Evolutionary conservation across 192 early-diverging fungal genomes (phyloP).

Genomic region (Gryganskiella cystojenkinii): DNA sequence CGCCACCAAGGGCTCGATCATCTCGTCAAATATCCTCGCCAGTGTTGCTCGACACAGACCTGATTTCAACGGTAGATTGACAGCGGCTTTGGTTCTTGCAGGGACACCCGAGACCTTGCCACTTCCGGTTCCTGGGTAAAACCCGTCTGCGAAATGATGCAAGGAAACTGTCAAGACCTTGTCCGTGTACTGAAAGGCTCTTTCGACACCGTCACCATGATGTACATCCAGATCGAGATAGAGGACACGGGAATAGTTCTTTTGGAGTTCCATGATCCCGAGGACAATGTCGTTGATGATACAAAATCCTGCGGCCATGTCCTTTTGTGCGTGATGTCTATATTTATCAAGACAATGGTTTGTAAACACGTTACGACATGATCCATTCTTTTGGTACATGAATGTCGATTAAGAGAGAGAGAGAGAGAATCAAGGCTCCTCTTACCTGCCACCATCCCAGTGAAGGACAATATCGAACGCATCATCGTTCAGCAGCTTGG

Average conservation of each 20-base stretch:
- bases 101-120: conserved; percentile 3
- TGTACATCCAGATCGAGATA: conserved; percentile 93
- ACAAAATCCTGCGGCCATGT: conserved; percentile 89
- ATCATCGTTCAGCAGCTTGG: conserved; percentile 39
- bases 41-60: conserved; percentile 77
- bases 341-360: background rate
- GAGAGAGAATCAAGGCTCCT: background rate
- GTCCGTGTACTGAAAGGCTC: conserved; percentile 84
- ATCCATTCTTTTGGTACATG: background rate
- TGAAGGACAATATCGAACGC: conserved; percentile 68
- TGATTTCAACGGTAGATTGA: conserved; percentile 82
- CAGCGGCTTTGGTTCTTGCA: conserved; percentile 22
- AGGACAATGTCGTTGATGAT: conserved; percentile 93
- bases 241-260: conserved; percentile 73
- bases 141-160: conserved; percentile 84
- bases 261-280: conserved; percentile 82
- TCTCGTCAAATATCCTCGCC: conserved; percentile 67
- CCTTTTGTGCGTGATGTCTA: conserved; percentile 58
- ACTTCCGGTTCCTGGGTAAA: conserved; percentile 71
- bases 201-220: conserved; percentile 94
- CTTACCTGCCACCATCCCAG: conserved; percentile 92
- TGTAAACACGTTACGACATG: background rate
- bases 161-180: conserved; percentile 90
- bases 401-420: background rate
- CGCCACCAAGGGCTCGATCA: conserved; percentile 63